Evolutionary conservation across 1,139 yeast genomes (phyloP), one percentile per base, ranked within the genome.

Genomic region (Lodderomyces theae): DNA sequence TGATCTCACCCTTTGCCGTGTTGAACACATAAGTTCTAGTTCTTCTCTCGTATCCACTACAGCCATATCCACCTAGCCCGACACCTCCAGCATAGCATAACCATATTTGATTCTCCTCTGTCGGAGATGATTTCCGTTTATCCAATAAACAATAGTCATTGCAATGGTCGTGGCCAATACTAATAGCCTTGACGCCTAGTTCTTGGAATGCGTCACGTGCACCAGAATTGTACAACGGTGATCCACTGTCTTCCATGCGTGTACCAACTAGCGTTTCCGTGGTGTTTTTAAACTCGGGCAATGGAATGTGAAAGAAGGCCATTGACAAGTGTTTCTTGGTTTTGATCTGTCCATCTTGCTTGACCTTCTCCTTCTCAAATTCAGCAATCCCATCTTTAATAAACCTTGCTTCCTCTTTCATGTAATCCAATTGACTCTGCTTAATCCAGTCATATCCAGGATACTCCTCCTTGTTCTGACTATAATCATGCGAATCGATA

Each of bases 61-160:
- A 87, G 0, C 96, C 96, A 23, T 89, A 89, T 0, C 96, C 98
- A 33, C 97, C 97, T 63, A 86, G 94, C 4, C 97, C 98, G 2
- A 77, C 73, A 1, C 84, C 96, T 31, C 98, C 98, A 2, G 96
- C 97, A 54, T 86, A 88, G 56, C 98, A 92, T 33, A 90, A 65
- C 95, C 96, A 87, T 28, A 87, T 64, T 35, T 74, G 71, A 37
- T 72, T 66, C 19, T 57, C 59, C 12, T 56, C 47, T 39, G 53
- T 44, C 4, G 19, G 34, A n/a, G n/a, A n/a, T 13, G 23, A 21
- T 12, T 40, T 30, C 11, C 30, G 30, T 8, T 59, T 49, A 48
- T 81, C 83, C 41, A 69, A 63, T 33, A 86, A 63, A 60, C 98
- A 92, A 58, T 77, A 92, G 56, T 92, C 97, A 58, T 92, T 92